Percentiles rank a stretch among this genome's conserved stretches.
These are phyloP conservation scores for Mortierella sp. DNA, from an alignment of 371 early-diverging fungal species.

Conservation along the genomic window DNA sequence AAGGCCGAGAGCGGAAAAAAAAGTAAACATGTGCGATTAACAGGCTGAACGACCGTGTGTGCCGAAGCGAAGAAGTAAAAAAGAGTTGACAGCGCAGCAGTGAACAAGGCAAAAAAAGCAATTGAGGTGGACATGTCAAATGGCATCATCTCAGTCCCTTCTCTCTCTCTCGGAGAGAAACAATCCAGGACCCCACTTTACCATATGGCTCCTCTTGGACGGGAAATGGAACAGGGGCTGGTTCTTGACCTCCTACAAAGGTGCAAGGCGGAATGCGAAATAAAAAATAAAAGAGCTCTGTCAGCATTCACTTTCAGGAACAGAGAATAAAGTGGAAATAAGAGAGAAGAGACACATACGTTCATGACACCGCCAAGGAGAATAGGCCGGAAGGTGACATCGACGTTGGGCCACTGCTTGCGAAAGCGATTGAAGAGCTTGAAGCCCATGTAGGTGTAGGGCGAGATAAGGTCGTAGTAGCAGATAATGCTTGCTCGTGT, in stretches of 20 bases:
- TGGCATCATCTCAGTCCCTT: not conserved
- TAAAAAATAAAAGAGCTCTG: not conserved
- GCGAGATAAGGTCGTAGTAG: slow-evolving; percentile 53
- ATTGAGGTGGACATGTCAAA: not conserved
- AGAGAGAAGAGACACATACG: slow-evolving; percentile 10
- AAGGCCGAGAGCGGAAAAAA: not conserved
- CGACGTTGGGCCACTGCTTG: slow-evolving; percentile 37
- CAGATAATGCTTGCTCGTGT: slow-evolving; percentile 42
- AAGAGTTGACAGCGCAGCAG: not conserved
- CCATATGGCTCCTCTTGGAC: slow-evolving; percentile 46
- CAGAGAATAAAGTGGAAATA: not conserved
- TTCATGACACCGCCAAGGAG: slow-evolving; percentile 54
- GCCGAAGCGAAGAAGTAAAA: slow-evolving; percentile 4
- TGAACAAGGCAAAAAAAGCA: not conserved
- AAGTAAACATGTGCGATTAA: not conserved
- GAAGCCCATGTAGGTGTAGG: slow-evolving; percentile 50
- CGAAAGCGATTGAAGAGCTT: slow-evolving; percentile 45
- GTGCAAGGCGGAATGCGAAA: not conserved
- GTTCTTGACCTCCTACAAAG: slow-evolving; percentile 31
- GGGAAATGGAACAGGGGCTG: slow-evolving; percentile 41
- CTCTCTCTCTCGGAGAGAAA: not conserved
- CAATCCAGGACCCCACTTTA: not conserved
- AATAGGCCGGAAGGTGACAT: slow-evolving; percentile 42
- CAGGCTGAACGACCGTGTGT: not conserved
- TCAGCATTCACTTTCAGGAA: not conserved